Base-by-base conservation (phyloP, 2,329 filamentous ascomycete genomes). In the Trichoderma sp. region DNA sequence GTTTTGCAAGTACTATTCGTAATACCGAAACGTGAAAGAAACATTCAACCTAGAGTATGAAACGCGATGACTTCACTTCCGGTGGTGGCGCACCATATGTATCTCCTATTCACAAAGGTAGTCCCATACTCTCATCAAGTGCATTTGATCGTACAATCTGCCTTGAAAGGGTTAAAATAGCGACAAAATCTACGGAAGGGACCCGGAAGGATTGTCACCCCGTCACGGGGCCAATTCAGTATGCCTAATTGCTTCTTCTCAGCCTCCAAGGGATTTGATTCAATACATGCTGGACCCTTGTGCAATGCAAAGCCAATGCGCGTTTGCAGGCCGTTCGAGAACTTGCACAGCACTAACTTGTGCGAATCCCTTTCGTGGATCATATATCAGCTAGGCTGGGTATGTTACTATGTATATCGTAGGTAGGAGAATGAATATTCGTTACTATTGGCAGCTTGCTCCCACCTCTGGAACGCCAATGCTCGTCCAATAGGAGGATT, bases 1-100 rank as follows among this genome's bases (percentile, higher is more conserved):
- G 43, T 5, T n/a, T 47, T 40, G 29, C 27, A 47, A 11, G 37
- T 40, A 13, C 16, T 52, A 24, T 27, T 16, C 16, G 43, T 7
- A 19, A 56, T 64, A 29, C 37, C 61, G 49, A 64, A 64, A 64
- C 61, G 33, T 43, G 49, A 31, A 37, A 55, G 49, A 56, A 43
- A 56, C 49, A 55, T 43, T 21, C 27, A 11, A 21, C 33, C 33
- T 21, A 43, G 33, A 19, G 24, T 40, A 13, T 64, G 49, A 56
- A 64, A 64, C 61, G 24, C 35, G 24, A 27, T 64, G 49, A 31
- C 31, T 24, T 40, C 33, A 33, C 35, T 4, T 56, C 21, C 37
- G 3, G 37, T 21, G 16, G 8, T 7, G n/a, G 57, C 33, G 31
- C 8, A 19, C 33, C n/a, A 10, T 33, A 33, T 8, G 27, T 21